phyloP scores from a whole-genome alignment of 1,284 basidiomycete genomes.

The Cryptococcus hybrid region DNA sequence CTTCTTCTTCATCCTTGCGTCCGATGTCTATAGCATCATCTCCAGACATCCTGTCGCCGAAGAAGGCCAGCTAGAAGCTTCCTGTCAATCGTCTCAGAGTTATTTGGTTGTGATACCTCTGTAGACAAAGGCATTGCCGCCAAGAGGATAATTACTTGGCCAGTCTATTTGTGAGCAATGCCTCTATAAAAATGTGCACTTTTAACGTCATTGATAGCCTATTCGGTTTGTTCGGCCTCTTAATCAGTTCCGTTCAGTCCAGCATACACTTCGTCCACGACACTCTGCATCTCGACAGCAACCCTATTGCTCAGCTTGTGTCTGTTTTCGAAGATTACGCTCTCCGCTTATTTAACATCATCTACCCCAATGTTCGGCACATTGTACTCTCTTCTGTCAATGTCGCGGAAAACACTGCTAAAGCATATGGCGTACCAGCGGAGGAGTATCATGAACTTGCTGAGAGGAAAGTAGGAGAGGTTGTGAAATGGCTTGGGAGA shows the following conservation, averaged over 20 bases:
- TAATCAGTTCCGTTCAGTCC: background rate
- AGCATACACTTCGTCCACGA: background rate
- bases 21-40: constrained; percentile 26
- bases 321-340: constrained; percentile 4
- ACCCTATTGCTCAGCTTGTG: background rate
- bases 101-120: background rate
- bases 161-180: constrained; percentile 9
- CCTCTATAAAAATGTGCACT: background rate
- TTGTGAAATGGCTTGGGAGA: constrained; percentile 7
- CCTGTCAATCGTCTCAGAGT: background rate
- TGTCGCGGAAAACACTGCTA: constrained; percentile 16
- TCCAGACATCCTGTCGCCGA: constrained; percentile 23
- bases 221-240: background rate
- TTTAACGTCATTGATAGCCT: background rate
- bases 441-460: constrained; percentile 12
- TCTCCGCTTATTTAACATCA: constrained; percentile 1
- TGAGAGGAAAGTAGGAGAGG: background rate
- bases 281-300: background rate
- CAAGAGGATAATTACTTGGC: background rate
- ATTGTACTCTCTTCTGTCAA: background rate
- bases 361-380: constrained; percentile 5
- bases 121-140: constrained; percentile 5
- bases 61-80: constrained; percentile 11
- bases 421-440: constrained; percentile 25
- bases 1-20: constrained; percentile 21